Base-by-base conservation (phyloP, 1,284 basidiomycete species). In the Trichosporon sp. region DNA sequence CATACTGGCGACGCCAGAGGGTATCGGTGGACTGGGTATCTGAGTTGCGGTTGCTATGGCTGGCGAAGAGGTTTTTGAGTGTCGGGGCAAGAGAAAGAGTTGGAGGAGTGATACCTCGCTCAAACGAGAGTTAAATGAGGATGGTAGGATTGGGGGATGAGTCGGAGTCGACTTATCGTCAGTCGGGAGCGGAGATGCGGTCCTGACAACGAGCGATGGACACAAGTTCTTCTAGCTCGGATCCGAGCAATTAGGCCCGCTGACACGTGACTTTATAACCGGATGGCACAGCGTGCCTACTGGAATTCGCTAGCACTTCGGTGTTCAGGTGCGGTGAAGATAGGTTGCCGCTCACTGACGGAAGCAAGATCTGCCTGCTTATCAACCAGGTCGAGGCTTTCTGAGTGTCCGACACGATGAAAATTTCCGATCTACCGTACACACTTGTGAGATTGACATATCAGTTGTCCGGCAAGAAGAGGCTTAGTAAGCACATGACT, bases 1-100 rank as follows among this genome's bases (percentile, higher is more conserved):
- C 49, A 54, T 54, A 16, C 49, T 54, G 49, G 49, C 49, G 19
- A 14, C 49, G 49, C 49, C 49, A 54, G 56, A 25, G 33, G 56
- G 56, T 58, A 58, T 34, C 6, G 56, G 56, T 58, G 56, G 33
- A 33, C 33, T 58, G 56, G 56, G 32, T 58, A 37, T 54, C 49
- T 29, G 25, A 31, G 49, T 34, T 58, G 56, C 36, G 32, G 36
- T 23, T 33, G 56, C 33, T 34, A 40, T 40, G 56, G 10, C 23
- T 23, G 56, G 10, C 36, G 33, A 36, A 33, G 33, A 1, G n/a
- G n/a, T n/a, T n/a, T n/a, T n/a, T n/a, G 21, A 7, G 19, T 23
- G 21, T 31, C 56, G 56, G 36, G 56, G 56, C 5, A n/a, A 25
- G 32, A n/a, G 21, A 13, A 16, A 11, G 36, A 29, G 37, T 59